phyloP scores from a whole-genome alignment of 2,329 filamentous ascomycete genomes.

The Sordariomycetes sp. region DNA sequence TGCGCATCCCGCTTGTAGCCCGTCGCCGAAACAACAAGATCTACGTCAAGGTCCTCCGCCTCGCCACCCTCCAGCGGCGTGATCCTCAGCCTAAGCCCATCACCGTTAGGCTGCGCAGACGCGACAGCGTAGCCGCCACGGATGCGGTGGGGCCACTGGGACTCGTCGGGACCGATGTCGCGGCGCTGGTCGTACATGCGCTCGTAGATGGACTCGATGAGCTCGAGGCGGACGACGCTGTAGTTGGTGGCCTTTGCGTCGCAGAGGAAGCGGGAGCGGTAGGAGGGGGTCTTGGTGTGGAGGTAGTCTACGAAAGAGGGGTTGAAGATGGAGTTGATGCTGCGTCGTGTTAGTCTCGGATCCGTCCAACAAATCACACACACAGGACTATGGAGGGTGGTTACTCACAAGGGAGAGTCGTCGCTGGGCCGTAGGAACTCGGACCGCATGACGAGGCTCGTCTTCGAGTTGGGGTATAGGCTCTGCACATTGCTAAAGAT shows the following conservation, averaged over 20 bases:
- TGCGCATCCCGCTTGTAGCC: conserved; percentile 74
- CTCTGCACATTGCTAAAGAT: conserved; percentile 83
- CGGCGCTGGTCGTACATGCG: conserved; percentile 78
- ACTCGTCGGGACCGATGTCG: conserved; percentile 52
- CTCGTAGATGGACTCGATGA: conserved; percentile 83
- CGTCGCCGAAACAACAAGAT: conserved; percentile 75
- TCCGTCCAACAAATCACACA: background rate
- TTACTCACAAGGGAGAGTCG: conserved; percentile 88
- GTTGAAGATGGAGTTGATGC: conserved; percentile 94
- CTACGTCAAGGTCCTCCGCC: conserved; percentile 57
- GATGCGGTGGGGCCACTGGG: conserved; percentile 72
- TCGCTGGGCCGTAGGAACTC: conserved; percentile 82
- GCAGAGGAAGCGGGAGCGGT: conserved; percentile 46
- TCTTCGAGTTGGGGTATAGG: conserved; percentile 70
- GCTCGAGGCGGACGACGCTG: conserved; percentile 78
- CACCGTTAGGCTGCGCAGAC: conserved; percentile 36
- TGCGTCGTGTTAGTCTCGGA: conserved; percentile 22
- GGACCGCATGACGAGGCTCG: conserved; percentile 67
- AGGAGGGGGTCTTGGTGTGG: conserved; percentile 50
- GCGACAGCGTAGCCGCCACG: conserved; percentile 54
- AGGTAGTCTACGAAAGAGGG: conserved; percentile 69
- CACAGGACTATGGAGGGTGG: background rate
- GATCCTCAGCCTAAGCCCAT: conserved; percentile 43
- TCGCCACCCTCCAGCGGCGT: conserved; percentile 24
- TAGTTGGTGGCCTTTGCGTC: conserved; percentile 85